Percentiles rank a stretch among this genome's conserved stretches.
Evolutionary conservation across 1,284 basidiomycete species (phyloP).

Genomic region (Malassezia arunalokei): DNA sequence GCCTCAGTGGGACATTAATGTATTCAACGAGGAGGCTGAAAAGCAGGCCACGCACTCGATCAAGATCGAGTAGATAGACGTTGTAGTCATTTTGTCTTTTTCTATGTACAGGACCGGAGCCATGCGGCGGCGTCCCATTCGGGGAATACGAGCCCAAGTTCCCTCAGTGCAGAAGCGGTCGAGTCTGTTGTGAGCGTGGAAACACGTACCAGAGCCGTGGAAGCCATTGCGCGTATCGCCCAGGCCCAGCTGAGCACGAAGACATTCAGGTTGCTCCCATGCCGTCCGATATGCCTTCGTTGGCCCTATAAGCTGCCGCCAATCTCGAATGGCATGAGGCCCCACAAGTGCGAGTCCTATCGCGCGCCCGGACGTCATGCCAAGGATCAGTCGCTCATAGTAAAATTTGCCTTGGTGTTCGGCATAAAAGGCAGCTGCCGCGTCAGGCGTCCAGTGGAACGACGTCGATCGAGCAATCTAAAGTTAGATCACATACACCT

Average conservation of each 20-base stretch:
- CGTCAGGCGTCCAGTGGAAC: constrained; percentile 30
- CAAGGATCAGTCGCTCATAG: constrained; percentile 36
- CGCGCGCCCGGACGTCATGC: constrained; percentile 35
- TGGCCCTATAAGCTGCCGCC: constrained; percentile 35
- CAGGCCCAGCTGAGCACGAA: constrained; percentile 32
- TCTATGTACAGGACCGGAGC: neutral
- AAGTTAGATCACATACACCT: constrained; percentile 22
- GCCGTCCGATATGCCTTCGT: constrained; percentile 40
- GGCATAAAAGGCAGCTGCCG: constrained; percentile 38
- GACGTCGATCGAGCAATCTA: constrained; percentile 26
- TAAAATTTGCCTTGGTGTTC: constrained; percentile 43
- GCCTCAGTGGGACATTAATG: constrained; percentile 33
- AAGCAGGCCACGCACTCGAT: constrained; percentile 24
- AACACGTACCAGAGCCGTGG: constrained; percentile 27
- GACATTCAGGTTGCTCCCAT: constrained; percentile 21
- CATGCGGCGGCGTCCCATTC: constrained; percentile 9
- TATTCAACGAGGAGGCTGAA: constrained; percentile 36
- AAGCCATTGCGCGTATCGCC: constrained; percentile 43
- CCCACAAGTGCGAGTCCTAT: constrained; percentile 36
- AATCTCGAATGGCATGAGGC: constrained; percentile 25
- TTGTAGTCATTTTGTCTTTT: neutral
- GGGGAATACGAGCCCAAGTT: constrained; percentile 7
- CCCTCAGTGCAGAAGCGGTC: constrained; percentile 2
- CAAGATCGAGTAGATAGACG: constrained; percentile 23
- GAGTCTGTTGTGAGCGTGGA: constrained; percentile 1